Conservation (phyloP, 31 red algal species). For the Odonthalia washingtoniensis region DNA sequence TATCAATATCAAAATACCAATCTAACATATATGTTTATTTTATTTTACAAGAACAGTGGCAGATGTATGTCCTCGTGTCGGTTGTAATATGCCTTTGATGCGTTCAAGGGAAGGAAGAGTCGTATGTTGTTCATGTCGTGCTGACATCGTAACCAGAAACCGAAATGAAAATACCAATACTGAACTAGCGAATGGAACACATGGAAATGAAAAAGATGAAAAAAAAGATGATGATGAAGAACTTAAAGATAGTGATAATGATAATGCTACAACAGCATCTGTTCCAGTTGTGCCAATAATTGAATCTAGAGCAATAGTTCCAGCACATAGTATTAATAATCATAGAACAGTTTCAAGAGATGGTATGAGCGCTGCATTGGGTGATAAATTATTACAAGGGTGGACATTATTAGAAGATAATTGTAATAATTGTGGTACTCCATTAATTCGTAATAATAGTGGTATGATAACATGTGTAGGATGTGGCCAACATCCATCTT, state of each 20-base stretch:
- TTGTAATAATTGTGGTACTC: conserved; percentile 38
- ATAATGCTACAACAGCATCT: neutral
- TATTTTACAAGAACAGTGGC: conserved; percentile 23
- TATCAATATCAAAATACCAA: too few species aligned
- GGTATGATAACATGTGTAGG: conserved; percentile 45
- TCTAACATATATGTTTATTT: neutral
- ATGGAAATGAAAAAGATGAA: neutral
- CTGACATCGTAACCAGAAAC: conserved; percentile 32
- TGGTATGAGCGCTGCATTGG: conserved; percentile 18
- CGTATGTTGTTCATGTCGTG: conserved; percentile 49
- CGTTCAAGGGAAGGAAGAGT: conserved; percentile 53
- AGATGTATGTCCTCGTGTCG: conserved; percentile 45
- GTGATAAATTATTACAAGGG: conserved; percentile 70
- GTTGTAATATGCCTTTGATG: conserved; percentile 62
- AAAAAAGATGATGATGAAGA: neutral
- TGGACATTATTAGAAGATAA: conserved; percentile 54
- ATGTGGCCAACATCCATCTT: neutral
- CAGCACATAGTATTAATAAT: neutral
- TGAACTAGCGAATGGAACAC: neutral
- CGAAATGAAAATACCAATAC: neutral
- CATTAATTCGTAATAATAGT: conserved; percentile 40
- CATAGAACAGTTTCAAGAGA: too few species aligned
- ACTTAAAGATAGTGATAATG: neutral
- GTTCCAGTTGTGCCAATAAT: neutral
- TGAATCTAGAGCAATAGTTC: neutral